Evolutionary conservation across 179 eudicot species (phyloP), one percentile per base, ranked within the genome.

Genomic region (Amaranthus tricolor): DNA sequence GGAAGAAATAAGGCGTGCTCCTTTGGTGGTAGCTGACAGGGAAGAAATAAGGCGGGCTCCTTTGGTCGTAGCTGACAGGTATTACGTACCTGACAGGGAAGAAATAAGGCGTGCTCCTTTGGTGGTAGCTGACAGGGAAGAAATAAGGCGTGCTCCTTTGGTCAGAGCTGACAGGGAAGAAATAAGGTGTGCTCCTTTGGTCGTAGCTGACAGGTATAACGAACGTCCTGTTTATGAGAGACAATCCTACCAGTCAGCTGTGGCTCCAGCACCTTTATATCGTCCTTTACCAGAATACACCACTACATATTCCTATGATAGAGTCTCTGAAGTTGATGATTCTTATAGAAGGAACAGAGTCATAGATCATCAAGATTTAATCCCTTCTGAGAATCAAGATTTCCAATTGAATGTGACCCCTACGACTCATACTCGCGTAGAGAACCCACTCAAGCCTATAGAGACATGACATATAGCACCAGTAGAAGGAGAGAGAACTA

Each of bases 141-240:
- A 31, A 2, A 31, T 31, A 31, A 31, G 40, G 40, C 40, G 40
- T 31, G 40, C 40, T 31, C 40, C 40, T 31, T 31, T 31, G 40
- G 40, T 31, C 40, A 31, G 40, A 31, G 40, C 40, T 31, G 40
- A 31, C 40, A 31, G 40, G 14, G 78, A 81, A 84, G 86, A 78
- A 77, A 66, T 56, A 70, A 80, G 86, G 79, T 85, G 31, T 63
- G 50, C 80, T 68, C 74, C 82, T 31, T 68, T 74, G 75, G 74
- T 62, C 60, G 62, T 73, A 13, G 84, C 81, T 66, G 77, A 67
- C 20, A 54, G 83, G 66, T 76, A 85, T 67, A 75, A 9, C 9
- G 60, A 60, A 49, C 89, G 72, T 8, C 88, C 65, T 68, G 65
- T 82, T 53, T 88, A 86, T 67, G 82, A 78, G 60, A 77, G 90